Base-by-base conservation (phyloP, 495 filamentous ascomycete genomes). In the Apiosordaria backusii region DNA sequence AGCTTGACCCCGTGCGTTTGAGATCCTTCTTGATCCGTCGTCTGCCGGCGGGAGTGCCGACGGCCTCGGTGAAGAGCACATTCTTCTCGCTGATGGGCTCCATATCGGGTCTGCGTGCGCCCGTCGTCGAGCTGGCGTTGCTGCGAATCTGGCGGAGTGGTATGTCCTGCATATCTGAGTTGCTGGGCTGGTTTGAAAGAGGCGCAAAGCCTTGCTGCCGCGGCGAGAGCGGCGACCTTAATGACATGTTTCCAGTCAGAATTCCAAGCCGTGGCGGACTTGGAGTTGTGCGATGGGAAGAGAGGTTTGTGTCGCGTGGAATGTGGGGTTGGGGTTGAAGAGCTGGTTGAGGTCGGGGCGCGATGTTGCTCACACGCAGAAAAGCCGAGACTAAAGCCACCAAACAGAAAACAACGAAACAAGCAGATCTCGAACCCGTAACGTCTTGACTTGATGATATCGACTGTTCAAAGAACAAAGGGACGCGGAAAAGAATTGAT, bases 1-100 rank as follows among this genome's bases (percentile, higher is more conserved):
- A 86, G 64, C 88, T 84, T 5, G 73, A 71, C 63, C 84, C 86
- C 57, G 83, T 81, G 10, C 83, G 82, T 60, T 81, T 75, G 52
- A 83, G 76, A 24, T 76, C 85, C 61, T 76, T 80, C 76, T 75
- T 79, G 5, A 74, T 76, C 72, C 80, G 86, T 71, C 86, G 85
- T 76, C 83, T 84, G 67, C 87, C 89, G 22, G 77, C 82, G 10
- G 75, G 73, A 5, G 67, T 72, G 0, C 68, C 62, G 13, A 67
- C 57, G 27, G 62, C 53, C 40, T 76, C 77, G 54, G 83, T 78
- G 74, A 87, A 88, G 65, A 87, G 77, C 63, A 78, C 80, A 40
- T 81, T 60, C 53, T 77, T 74, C 67, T 76, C 79, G 27, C 76
- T 75, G 19, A 55, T 54, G 23, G 61, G 63, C 9, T 71, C 69